A percentile compares a stretch with the other conserved stretches of the same genome.
These are phyloP conservation scores for Cyberlindnera japonica DNA, from an alignment of 805 yeast genomes.

Conservation along the genomic window DNA sequence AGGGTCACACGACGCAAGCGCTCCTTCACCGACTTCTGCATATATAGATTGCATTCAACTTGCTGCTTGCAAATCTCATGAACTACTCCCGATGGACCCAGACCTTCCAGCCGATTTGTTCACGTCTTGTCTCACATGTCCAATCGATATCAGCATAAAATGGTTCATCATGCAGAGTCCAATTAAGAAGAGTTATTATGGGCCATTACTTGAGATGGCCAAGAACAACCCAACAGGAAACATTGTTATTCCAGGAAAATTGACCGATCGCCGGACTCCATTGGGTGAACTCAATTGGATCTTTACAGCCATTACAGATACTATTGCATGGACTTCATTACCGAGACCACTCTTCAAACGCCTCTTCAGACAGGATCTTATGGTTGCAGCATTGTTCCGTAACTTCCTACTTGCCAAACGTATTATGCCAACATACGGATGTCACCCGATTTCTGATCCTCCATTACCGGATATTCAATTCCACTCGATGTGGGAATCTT, in stretches of 20 bases:
- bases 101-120: conserved; percentile 94
- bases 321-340: conserved; percentile 94
- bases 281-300: conserved; percentile 96
- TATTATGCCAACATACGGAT: conserved; percentile 88
- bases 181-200: conserved; percentile 42
- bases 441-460: conserved; percentile 94
- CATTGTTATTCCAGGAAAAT: conserved; percentile 79
- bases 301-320: conserved; percentile 95
- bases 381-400: conserved; percentile 94
- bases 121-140: conserved; percentile 92
- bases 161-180: conserved; percentile 90
- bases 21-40: conserved; percentile 41
- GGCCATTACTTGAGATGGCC: conserved; percentile 34
- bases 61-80: conserved; percentile 88
- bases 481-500: conserved; percentile 96
- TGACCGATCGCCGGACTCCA: conserved; percentile 92
- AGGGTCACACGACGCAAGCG: conserved; percentile 39
- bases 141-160: conserved; percentile 87
- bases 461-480: conserved; percentile 79
- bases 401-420: conserved; percentile 89
- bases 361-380: conserved; percentile 88
- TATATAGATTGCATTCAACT: conserved; percentile 87
- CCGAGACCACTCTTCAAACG: conserved; percentile 86
- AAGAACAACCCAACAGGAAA: conserved; percentile 34
- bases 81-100: conserved; percentile 86